Percentiles rank a stretch among this genome's conserved stretches.
These are phyloP conservation scores for Solanum pennellii DNA, from an alignment of 257 asterid species.

Conservation along the genomic window DNA sequence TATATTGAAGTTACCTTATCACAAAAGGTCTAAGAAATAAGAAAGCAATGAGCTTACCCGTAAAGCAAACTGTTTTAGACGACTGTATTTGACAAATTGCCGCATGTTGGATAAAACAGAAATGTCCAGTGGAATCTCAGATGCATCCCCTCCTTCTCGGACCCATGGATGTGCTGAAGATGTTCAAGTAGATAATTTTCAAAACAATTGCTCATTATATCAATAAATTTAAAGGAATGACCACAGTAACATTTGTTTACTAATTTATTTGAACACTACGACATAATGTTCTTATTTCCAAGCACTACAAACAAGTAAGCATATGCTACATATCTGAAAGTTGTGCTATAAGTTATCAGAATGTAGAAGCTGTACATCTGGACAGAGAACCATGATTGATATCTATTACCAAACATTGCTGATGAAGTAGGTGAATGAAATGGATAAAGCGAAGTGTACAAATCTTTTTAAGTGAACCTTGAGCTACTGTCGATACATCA, in stretches of 20 bases:
- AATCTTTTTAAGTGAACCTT: neutral
- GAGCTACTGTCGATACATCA: neutral
- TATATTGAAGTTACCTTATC: neutral
- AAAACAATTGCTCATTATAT: neutral
- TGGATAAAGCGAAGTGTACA: neutral
- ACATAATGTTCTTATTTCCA: neutral
- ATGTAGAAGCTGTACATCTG: neutral
- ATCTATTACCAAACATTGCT: neutral
- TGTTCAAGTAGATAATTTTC: neutral
- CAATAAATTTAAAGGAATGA: neutral
- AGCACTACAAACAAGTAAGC: neutral
- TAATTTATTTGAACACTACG: neutral
- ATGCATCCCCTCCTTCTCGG: slow-evolving; percentile 83
- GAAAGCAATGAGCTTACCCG: slow-evolving; percentile 28
- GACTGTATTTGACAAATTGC: slow-evolving; percentile 64
- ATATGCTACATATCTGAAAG: neutral
- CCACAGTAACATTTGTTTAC: neutral
- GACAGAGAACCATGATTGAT: neutral
- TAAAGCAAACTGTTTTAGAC: slow-evolving; percentile 72
- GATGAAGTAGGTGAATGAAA: neutral
- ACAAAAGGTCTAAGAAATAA: neutral
- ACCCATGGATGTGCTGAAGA: slow-evolving; percentile 81
- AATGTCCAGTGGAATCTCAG: slow-evolving; percentile 75
- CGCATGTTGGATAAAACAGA: slow-evolving; percentile 72
- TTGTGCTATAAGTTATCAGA: neutral